Evolutionary conservation across 1,284 basidiomycete genomes (phyloP).

Genomic region (Mycena citricolor): DNA sequence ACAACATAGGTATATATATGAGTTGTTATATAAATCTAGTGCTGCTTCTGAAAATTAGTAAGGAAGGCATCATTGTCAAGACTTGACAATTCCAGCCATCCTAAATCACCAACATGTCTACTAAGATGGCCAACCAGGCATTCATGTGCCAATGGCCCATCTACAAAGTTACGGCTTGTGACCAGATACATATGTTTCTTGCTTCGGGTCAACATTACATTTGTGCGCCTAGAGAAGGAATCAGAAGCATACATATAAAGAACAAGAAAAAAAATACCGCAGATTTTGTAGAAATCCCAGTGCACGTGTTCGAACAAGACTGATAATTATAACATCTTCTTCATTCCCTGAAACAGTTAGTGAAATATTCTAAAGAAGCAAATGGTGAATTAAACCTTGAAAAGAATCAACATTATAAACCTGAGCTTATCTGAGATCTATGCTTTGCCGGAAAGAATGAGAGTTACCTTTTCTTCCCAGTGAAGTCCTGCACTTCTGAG

Average conservation of each 20-base stretch:
- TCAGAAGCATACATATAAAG: constrained; percentile 1
- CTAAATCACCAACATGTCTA: constrained; percentile 37
- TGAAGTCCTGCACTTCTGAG: constrained; percentile 46
- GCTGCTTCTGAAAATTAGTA: constrained; percentile 16
- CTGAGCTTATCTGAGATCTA: constrained; percentile 3
- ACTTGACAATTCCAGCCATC: constrained; percentile 41
- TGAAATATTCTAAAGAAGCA: constrained; percentile 11
- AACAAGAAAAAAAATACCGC: constrained; percentile 63
- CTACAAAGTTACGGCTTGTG: constrained; percentile 48
- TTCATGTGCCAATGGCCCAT: constrained; percentile 44
- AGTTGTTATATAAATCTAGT: neutral
- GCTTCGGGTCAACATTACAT: constrained; percentile 72
- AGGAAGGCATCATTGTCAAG: constrained; percentile 41
- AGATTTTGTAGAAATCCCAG: constrained; percentile 59
- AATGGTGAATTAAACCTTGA: constrained; percentile 43
- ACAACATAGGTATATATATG: no score
- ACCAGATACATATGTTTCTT: constrained; percentile 57
- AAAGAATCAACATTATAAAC: constrained; percentile 58
- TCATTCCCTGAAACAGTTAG: constrained; percentile 50
- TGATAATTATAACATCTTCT: constrained; percentile 60
- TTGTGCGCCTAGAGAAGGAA: constrained; percentile 44
- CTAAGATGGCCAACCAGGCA: constrained; percentile 52
- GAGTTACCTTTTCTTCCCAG: constrained; percentile 57
- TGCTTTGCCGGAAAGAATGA: constrained; percentile 39
- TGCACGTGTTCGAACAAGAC: constrained; percentile 55